phyloP scores from a whole-genome alignment of 176 grass and related monocot species.

The Dendrocalamus sinicus region DNA sequence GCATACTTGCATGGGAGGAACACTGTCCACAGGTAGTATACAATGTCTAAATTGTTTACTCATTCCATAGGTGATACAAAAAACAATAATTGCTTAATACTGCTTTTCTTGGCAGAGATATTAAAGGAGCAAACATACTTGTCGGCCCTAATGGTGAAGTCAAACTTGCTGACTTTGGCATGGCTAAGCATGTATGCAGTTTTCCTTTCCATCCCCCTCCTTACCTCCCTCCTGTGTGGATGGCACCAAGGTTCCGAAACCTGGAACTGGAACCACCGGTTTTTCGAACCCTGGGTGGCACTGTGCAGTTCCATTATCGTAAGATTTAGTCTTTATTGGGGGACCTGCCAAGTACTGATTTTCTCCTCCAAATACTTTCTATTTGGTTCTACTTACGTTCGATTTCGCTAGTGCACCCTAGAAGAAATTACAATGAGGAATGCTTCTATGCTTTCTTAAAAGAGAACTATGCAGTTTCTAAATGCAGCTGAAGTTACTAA shows the following conservation, averaged over 20 bases:
- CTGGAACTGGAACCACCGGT: too few relatives aligned
- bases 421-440: slow-evolving; percentile 4
- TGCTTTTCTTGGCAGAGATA: slow-evolving; percentile 70
- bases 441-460: slow-evolving; percentile 25
- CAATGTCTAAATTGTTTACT: slow-evolving; percentile 24
- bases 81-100: slow-evolving; percentile 23
- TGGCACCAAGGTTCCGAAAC: background rate
- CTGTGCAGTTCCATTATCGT: background rate
- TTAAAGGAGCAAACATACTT: slow-evolving; percentile 99
- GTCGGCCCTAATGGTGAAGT: slow-evolving; percentile 91
- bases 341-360: background rate
- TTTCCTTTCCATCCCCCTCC: slow-evolving; percentile 13
- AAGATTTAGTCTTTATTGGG: background rate
- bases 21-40: slow-evolving; percentile 85
- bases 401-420: background rate
- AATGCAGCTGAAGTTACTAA: background rate
- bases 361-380: background rate
- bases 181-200: slow-evolving; percentile 97
- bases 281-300: background rate
- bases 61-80: slow-evolving; percentile 27
- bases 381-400: background rate
- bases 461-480: background rate
- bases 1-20: slow-evolving; percentile 80
- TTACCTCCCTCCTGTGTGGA: background rate
- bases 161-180: slow-evolving; percentile 99